Base-by-base conservation (phyloP, 257 asterid genomes). In the Anisodus tanguticus region DNA sequence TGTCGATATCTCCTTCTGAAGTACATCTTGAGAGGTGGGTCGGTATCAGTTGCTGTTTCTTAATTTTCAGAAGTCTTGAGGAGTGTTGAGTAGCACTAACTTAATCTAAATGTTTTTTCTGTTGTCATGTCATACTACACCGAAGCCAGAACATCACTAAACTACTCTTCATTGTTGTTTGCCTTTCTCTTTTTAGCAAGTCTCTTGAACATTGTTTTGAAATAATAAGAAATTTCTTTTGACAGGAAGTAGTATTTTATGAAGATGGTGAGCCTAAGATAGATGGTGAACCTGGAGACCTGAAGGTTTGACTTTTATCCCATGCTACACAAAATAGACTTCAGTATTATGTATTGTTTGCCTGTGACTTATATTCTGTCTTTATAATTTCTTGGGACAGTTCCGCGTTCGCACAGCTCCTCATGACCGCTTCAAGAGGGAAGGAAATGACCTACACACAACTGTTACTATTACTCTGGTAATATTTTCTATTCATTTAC, bases 221-320 rank as follows among this genome's bases (percentile, higher is more conserved):
- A 51, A 41, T n/a, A 41, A 22, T 51, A 57, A 9, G n/a, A 35
- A 17, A 0, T 68, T 85, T 69, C 77, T 69, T 39, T 85, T 82
- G 63, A 69, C 91, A 96, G 99, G 99, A 94, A 89, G 95, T 96
- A 82, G 89, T 93, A 77, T 96, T 96, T 86, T 93, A 91, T 74
- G 98, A 94, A 86, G 99, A 96, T 17, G 99, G 99, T 79, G 99
- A 94, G 88, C 98, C 99, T 78, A 90, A 87, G 84, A 84, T 92
- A 87, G 99, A 96, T 88, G 99, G 99, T 76, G 99, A 96, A 92
- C 86, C 98, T 81, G 99, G 98, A 83, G 99, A 96, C 88, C 92
- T 94, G 59, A 93, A 88, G 98, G 98, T 96, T 80, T 84, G 93
- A 58, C 84, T 43, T 17, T 57, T 19, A 84, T 85, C 85, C 13